A percentile compares a stretch with the other conserved stretches of the same genome.
Evolutionary conservation across 2,329 filamentous ascomycete genomes (phyloP).

Genomic region (Colletotrichum abscissum): DNA sequence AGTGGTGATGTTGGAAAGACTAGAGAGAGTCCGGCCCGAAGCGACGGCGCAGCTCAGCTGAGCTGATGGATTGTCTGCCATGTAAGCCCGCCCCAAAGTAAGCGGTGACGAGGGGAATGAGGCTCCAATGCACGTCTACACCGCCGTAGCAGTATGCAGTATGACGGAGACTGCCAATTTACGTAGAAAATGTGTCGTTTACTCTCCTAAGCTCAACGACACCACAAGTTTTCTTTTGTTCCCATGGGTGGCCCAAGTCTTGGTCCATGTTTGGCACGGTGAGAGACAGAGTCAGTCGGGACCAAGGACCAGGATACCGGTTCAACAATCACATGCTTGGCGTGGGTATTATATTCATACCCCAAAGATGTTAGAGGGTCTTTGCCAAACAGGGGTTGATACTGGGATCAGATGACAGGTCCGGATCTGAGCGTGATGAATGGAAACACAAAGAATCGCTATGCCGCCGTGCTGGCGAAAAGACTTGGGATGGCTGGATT

Average conservation of each 20-base stretch:
- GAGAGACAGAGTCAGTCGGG: not conserved
- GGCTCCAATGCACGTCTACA: not conserved
- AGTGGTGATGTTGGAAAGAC: not conserved
- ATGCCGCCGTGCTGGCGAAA: not conserved
- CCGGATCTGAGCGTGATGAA: not conserved
- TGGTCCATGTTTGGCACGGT: not conserved
- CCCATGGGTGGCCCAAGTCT: slow-evolving; percentile 4
- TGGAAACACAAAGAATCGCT: not conserved
- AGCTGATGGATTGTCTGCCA: not conserved
- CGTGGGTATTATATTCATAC: not conserved
- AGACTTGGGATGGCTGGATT: slow-evolving; percentile 12
- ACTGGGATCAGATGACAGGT: slow-evolving; percentile 3
- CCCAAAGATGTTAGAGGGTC: not conserved
- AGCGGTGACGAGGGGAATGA: not conserved
- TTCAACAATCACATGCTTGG: slow-evolving; percentile 23
- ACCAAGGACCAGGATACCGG: not conserved
- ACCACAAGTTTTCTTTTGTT: slow-evolving; percentile 5
- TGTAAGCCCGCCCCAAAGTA: not conserved
- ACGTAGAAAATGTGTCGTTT: not conserved
- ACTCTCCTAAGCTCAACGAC: not conserved
- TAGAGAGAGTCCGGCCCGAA: not conserved
- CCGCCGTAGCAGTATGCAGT: not conserved
- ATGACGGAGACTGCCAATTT: not conserved
- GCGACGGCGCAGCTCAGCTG: not conserved
- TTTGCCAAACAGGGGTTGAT: not conserved